These are phyloP conservation scores for Psidium guajava DNA, from an alignment of 345 rosid species.

Conservation along the genomic window DNA sequence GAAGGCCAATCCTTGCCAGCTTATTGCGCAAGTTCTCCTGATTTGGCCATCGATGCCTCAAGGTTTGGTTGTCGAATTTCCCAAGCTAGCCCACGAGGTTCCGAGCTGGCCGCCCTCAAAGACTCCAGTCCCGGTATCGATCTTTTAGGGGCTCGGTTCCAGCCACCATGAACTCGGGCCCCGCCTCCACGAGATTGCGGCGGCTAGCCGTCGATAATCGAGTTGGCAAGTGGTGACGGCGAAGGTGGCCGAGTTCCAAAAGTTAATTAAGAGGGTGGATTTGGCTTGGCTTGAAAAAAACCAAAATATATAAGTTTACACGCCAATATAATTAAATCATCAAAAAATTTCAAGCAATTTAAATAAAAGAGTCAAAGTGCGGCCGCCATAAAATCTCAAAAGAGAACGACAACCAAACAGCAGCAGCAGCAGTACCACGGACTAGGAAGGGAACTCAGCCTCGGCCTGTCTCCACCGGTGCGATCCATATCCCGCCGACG, in stretches of 20 bases:
- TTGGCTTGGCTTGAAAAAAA: not conserved
- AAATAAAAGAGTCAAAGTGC: not conserved
- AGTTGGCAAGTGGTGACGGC: not conserved
- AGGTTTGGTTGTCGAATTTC: not conserved
- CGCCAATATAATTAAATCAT: too few species aligned
- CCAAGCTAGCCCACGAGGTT: not conserved
- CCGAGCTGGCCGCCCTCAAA: not conserved
- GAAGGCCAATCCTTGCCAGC: not conserved
- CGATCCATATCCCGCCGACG: not conserved
- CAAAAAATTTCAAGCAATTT: not conserved
- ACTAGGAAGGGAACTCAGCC: not conserved
- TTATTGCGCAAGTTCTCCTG: not conserved
- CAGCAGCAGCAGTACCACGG: too few species aligned
- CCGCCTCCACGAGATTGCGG: not conserved
- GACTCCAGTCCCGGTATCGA: not conserved
- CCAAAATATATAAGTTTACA: not conserved
- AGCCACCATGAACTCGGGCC: not conserved
- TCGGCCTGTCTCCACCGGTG: not conserved
- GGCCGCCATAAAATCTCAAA: not conserved
- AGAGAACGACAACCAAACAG: not conserved
- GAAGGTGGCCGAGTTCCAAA: not conserved
- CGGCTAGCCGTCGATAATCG: not conserved
- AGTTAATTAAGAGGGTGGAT: not conserved
- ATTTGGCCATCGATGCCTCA: not conserved
- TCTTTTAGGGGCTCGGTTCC: not conserved